phyloP scores from a whole-genome alignment of 2,329 filamentous ascomycete species.

The Arthrobotrys sphaeroides region DNA sequence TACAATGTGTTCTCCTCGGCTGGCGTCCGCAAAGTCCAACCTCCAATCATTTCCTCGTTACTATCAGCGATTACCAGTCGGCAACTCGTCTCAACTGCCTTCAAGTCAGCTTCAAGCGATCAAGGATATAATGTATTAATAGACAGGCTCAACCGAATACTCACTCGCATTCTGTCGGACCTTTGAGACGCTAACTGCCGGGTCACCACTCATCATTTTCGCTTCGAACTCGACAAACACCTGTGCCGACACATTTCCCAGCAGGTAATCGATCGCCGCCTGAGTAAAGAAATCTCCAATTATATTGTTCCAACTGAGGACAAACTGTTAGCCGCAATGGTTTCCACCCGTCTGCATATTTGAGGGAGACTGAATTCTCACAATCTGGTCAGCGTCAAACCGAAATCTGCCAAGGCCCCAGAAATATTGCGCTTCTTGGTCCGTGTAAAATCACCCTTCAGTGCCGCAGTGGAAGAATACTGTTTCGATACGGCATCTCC shows the following conservation, averaged over 20 bases:
- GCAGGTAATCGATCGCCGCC: slow-evolving; percentile 89
- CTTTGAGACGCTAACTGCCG: slow-evolving; percentile 83
- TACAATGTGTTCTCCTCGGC: slow-evolving; percentile 62
- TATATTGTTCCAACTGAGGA: slow-evolving; percentile 76
- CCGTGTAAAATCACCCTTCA: slow-evolving; percentile 96
- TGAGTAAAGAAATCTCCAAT: slow-evolving; percentile 98
- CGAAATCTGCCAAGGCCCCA: slow-evolving; percentile 89
- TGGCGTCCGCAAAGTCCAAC: slow-evolving; percentile 88
- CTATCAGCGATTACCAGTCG: slow-evolving; percentile 85
- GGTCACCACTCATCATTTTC: slow-evolving; percentile 91
- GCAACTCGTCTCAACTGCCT: slow-evolving; percentile 76
- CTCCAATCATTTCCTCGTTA: slow-evolving; percentile 84
- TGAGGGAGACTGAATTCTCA: slow-evolving; percentile 60
- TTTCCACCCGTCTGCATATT: neutral
- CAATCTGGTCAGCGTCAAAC: slow-evolving; percentile 81
- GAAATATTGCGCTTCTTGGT: slow-evolving; percentile 90
- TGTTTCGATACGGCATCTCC: slow-evolving; percentile 95
- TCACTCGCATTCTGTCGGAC: slow-evolving; percentile 80
- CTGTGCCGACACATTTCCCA: slow-evolving; percentile 83
- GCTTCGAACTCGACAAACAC: slow-evolving; percentile 95
- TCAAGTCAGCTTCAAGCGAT: slow-evolving; percentile 2
- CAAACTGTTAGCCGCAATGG: slow-evolving; percentile 58
- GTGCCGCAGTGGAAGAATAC: slow-evolving; percentile 91
- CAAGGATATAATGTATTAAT: neutral
- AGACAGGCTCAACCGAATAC: neutral